A percentile compares a stretch with the other conserved stretches of the same genome.
phyloP scores from a whole-genome alignment of 495 filamentous ascomycete genomes.

The Tuber magnatum region DNA sequence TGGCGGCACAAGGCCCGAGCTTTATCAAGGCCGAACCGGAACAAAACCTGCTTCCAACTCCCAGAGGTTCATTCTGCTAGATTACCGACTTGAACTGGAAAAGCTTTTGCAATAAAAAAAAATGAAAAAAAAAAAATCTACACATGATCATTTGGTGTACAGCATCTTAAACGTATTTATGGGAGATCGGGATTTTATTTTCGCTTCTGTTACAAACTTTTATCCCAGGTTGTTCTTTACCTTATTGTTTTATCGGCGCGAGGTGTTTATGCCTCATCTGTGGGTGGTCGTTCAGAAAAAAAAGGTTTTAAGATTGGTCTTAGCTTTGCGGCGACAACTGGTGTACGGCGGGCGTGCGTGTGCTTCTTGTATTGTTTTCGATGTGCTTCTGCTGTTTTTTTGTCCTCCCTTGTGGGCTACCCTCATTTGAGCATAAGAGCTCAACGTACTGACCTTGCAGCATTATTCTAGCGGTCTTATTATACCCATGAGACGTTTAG shows the following conservation, averaged over 20 bases:
- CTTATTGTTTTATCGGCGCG: conserved; percentile 31
- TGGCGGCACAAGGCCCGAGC: conserved; percentile 26
- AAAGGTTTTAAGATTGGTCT: conserved; percentile 37
- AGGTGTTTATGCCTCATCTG: conserved; percentile 14
- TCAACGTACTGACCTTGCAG: background rate
- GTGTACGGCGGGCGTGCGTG: conserved; percentile 36
- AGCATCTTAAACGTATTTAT: conserved; percentile 32
- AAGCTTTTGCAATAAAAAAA: background rate
- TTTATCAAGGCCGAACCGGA: conserved; percentile 40
- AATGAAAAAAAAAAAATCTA: conserved; percentile 7
- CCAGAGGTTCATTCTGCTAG: conserved; percentile 37
- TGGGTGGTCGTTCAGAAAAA: conserved; percentile 35
- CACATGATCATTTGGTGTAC: conserved; percentile 19
- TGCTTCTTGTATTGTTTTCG: conserved; percentile 30
- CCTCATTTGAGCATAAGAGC: background rate
- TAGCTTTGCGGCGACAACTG: conserved; percentile 37
- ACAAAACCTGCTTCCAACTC: conserved; percentile 34
- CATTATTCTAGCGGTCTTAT: background rate
- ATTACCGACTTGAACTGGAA: background rate
- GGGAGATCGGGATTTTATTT: conserved; percentile 24
- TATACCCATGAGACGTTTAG: background rate
- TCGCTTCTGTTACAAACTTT: conserved; percentile 37
- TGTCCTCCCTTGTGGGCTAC: conserved; percentile 16
- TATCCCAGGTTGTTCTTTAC: conserved; percentile 26
- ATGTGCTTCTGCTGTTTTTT: conserved; percentile 35